Evolutionary conservation across 2,329 filamentous ascomycete genomes (phyloP).

Genomic region (Geosmithia flava): DNA sequence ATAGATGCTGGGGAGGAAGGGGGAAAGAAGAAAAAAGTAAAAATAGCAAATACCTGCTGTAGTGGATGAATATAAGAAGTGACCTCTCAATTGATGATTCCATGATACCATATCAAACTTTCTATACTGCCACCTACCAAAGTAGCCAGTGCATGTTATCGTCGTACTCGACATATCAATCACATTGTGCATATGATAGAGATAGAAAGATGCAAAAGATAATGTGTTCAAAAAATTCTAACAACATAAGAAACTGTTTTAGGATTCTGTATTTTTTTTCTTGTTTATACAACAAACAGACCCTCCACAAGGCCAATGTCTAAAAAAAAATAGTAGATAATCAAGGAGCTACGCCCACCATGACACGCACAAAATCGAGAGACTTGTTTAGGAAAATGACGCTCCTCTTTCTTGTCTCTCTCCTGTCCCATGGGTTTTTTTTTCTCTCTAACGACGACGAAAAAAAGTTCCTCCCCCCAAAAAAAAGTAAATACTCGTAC

Average conservation of each 20-base stretch:
- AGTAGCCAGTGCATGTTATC: too few relatives aligned
- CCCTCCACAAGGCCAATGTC: conserved; percentile 4
- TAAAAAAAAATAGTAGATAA: conserved; percentile 3
- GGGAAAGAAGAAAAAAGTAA: conserved; percentile 6
- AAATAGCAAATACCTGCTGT: conserved; percentile 3
- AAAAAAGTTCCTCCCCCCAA: too few relatives aligned
- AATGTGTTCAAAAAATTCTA: neutral
- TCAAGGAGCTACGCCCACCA: neutral
- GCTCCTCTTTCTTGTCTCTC: neutral
- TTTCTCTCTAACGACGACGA: neutral
- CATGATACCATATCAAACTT: neutral
- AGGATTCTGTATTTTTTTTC: conserved; percentile 4
- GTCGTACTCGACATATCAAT: neutral
- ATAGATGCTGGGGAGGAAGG: conserved; percentile 1
- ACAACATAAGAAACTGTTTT: conserved; percentile 2
- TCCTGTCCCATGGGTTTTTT: neutral
- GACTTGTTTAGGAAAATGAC: neutral
- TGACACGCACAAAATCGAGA: neutral
- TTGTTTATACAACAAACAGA: conserved; percentile 3
- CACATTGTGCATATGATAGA: neutral
- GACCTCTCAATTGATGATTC: conserved; percentile 3
- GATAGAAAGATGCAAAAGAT: neutral
- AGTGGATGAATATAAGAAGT: conserved; percentile 8
- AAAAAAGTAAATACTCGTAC: conserved; percentile 2
- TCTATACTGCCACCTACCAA: too few relatives aligned